These are phyloP conservation scores for Exophiala viscosa DNA, from an alignment of 2,329 filamentous ascomycete genomes.

Conservation along the genomic window DNA sequence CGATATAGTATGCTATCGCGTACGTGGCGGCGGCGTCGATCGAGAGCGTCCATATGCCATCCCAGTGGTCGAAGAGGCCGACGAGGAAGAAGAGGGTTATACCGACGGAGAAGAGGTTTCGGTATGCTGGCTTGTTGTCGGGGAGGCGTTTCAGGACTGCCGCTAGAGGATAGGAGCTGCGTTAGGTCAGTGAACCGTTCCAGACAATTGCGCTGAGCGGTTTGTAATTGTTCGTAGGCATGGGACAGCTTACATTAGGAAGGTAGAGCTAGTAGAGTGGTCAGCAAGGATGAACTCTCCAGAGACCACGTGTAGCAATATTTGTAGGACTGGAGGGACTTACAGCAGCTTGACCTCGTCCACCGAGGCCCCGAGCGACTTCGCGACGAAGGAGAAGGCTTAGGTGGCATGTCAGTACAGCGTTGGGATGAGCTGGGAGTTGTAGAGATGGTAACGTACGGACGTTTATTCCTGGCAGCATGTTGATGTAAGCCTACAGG, in stretches of 20 bases:
- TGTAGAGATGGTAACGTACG: constrained; percentile 44
- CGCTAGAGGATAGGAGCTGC: constrained; percentile 77
- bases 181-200: constrained; percentile 65
- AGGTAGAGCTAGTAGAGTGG: too few species aligned
- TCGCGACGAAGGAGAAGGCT: constrained; percentile 61
- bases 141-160: constrained; percentile 85
- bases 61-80: constrained; percentile 90
- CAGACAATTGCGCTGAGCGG: constrained; percentile 58
- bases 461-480: constrained; percentile 63
- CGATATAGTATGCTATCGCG: constrained; percentile 73
- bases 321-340: too few species aligned
- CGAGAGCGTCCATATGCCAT: constrained; percentile 71
- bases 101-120: constrained; percentile 81
- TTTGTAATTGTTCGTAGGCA: constrained; percentile 55
- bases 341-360: constrained; percentile 47
- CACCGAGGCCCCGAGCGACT: constrained; percentile 57
- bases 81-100: constrained; percentile 87
- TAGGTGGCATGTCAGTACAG: constrained; percentile 4
- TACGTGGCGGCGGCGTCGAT: constrained; percentile 79
- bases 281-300: too few species aligned
- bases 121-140: constrained; percentile 74
- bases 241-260: too few species aligned
- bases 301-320: too few species aligned
- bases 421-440: neutral
- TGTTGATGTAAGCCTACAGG: constrained; percentile 33